These are phyloP conservation scores for Fusarium burgessii DNA, from an alignment of 2,329 filamentous ascomycete species.

Conservation along the genomic window DNA sequence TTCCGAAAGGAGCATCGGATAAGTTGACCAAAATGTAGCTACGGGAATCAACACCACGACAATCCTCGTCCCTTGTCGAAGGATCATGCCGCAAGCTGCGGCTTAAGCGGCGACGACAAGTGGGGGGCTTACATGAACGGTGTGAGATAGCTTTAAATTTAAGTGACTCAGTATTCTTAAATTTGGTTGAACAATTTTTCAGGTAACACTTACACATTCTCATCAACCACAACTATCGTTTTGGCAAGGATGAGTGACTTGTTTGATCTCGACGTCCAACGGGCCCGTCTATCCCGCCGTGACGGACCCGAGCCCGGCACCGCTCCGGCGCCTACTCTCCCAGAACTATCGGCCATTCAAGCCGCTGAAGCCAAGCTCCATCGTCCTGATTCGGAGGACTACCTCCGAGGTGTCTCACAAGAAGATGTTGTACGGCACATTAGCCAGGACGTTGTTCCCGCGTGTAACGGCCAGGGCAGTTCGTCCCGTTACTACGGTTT, in stretches of 20 bases:
- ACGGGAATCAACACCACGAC: slow-evolving; percentile 11
- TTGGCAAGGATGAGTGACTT: slow-evolving; percentile 44
- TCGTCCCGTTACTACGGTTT: slow-evolving; percentile 86
- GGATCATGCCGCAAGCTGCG: slow-evolving; percentile 24
- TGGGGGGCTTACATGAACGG: slow-evolving; percentile 4
- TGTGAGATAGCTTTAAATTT: neutral
- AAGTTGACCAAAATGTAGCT: neutral
- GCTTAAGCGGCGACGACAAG: slow-evolving; percentile 27
- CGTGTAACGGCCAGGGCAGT: slow-evolving; percentile 74
- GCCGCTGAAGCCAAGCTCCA: slow-evolving; percentile 58
- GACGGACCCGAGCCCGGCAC: slow-evolving; percentile 18
- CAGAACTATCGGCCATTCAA: slow-evolving; percentile 50
- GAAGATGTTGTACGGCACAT: slow-evolving; percentile 57
- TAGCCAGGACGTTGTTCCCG: slow-evolving; percentile 62
- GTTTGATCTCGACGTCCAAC: slow-evolving; percentile 43
- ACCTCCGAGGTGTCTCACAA: slow-evolving; percentile 49
- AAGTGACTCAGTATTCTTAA: neutral
- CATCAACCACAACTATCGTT: neutral
- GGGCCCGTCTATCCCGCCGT: slow-evolving; percentile 41
- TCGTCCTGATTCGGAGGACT: slow-evolving; percentile 42
- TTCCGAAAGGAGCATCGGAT: neutral
- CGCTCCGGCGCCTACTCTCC: slow-evolving; percentile 54
- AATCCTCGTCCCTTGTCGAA: neutral
- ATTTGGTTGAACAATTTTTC: neutral
- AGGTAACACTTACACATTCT: neutral